phyloP scores from a whole-genome alignment of 2,329 filamentous ascomycete genomes.

The Fragosphaeria purpurea region DNA sequence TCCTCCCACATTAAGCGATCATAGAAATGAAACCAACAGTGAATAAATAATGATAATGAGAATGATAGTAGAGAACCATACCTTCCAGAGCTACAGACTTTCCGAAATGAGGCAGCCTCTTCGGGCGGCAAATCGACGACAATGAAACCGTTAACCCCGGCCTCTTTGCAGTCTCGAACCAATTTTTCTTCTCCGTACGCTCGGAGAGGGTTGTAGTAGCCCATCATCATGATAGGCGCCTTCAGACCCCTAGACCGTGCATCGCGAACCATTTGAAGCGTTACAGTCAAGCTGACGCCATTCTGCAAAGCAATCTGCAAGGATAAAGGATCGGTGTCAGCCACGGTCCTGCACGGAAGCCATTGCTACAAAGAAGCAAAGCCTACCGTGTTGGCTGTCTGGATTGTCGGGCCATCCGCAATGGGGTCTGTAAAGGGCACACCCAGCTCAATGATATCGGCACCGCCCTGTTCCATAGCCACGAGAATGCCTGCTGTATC shows the following conservation, averaged over 20 bases:
- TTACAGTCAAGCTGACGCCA: slow-evolving; percentile 71
- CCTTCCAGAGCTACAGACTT: slow-evolving; percentile 69
- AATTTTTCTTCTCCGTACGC: slow-evolving; percentile 90
- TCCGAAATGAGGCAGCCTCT: slow-evolving; percentile 86
- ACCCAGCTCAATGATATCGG: slow-evolving; percentile 91
- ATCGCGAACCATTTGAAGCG: slow-evolving; percentile 73
- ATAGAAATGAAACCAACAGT: background rate
- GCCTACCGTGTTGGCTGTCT: slow-evolving; percentile 76
- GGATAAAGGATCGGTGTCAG: background rate
- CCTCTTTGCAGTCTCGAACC: slow-evolving; percentile 70
- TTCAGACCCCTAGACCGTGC: slow-evolving; percentile 68
- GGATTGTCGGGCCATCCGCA: slow-evolving; percentile 93
- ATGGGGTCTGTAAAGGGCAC: slow-evolving; percentile 97
- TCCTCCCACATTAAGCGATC: background rate
- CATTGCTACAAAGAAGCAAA: slow-evolving; percentile 15
- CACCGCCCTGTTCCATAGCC: slow-evolving; percentile 83
- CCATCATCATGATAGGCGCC: slow-evolving; percentile 87
- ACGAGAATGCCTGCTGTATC: slow-evolving; percentile 77
- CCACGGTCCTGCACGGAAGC: background rate
- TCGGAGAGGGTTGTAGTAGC: slow-evolving; percentile 95
- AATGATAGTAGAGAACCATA: slow-evolving; percentile 28
- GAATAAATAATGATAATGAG: slow-evolving; percentile 8
- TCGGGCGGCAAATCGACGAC: slow-evolving; percentile 92
- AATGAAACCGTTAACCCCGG: slow-evolving; percentile 92
- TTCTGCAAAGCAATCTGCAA: slow-evolving; percentile 63